Evolutionary conservation across 352 stramenopile genomes (phyloP).

Genomic region (Elongisporangium undulatum): DNA sequence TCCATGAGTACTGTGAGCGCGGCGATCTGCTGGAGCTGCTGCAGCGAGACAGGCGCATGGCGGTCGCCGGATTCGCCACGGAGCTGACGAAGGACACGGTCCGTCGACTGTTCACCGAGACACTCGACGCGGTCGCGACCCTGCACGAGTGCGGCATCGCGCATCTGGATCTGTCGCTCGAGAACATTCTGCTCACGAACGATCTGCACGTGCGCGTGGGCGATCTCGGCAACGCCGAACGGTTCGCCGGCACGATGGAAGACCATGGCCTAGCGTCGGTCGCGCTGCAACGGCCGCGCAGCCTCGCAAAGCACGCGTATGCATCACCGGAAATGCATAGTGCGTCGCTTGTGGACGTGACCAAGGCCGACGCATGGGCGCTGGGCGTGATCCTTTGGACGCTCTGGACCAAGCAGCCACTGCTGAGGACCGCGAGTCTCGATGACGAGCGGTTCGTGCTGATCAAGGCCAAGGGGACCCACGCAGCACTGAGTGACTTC

Average conservation of each 20-base stretch:
- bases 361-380: conserved; percentile 64
- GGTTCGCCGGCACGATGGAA: conserved; percentile 9
- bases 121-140: conserved; percentile 81
- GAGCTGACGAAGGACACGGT: conserved; percentile 27
- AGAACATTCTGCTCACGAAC: conserved; percentile 92
- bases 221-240: conserved; percentile 87
- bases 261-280: conserved; percentile 19
- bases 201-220: conserved; percentile 77
- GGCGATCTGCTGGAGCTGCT: conserved; percentile 60
- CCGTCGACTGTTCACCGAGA: conserved; percentile 50
- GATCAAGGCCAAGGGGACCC: background rate
- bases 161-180: conserved; percentile 93
- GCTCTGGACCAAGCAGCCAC: conserved; percentile 54
- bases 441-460: conserved; percentile 49
- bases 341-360: conserved; percentile 29
- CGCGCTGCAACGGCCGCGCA: conserved; percentile 6
- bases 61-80: conserved; percentile 23
- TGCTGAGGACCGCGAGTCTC: conserved; percentile 33
- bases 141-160: conserved; percentile 85
- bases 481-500: background rate
- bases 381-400: conserved; percentile 70
- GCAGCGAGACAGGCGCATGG: conserved; percentile 38
- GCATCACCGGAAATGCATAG: conserved; percentile 59
- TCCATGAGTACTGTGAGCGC: conserved; percentile 60
- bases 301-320: conserved; percentile 58